Conservation (phyloP, 768 basidiomycete genomes). For the Calocybe cyanea region DNA sequence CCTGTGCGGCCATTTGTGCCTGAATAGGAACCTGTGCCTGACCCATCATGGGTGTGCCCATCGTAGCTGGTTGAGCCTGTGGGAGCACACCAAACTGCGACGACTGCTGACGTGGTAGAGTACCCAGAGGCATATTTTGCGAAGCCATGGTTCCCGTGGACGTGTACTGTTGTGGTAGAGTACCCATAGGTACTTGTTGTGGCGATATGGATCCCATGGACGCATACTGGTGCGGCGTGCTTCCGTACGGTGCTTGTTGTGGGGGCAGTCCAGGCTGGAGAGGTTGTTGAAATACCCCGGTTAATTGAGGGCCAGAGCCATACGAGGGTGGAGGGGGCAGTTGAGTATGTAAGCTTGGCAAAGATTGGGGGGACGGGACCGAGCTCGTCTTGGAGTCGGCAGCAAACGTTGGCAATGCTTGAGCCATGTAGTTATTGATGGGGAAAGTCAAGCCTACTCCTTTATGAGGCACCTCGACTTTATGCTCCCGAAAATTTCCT, state of each 20-base stretch:
- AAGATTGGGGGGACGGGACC: neutral
- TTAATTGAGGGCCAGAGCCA: too few species aligned
- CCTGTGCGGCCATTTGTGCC: neutral
- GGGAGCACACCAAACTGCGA: neutral
- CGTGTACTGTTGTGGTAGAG: neutral
- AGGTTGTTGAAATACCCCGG: neutral
- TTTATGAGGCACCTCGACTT: too few species aligned
- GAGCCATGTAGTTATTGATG: neutral
- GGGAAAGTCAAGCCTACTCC: too few species aligned
- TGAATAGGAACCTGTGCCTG: neutral
- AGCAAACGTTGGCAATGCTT: constrained; percentile 1
- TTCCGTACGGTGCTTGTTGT: neutral
- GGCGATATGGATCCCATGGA: neutral
- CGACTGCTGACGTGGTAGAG: neutral
- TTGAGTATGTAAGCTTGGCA: neutral
- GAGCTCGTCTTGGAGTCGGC: constrained; percentile 3
- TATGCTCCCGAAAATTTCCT: neutral
- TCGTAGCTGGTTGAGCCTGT: neutral
- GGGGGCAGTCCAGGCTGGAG: neutral
- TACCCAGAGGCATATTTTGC: neutral
- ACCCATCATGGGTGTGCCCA: neutral
- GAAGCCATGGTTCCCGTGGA: neutral
- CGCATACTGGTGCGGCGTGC: neutral
- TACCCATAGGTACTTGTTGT: neutral
- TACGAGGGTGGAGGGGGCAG: constrained; percentile 1